phyloP scores from a whole-genome alignment of 345 rosid genomes.

The Bruguiera parviflora region DNA sequence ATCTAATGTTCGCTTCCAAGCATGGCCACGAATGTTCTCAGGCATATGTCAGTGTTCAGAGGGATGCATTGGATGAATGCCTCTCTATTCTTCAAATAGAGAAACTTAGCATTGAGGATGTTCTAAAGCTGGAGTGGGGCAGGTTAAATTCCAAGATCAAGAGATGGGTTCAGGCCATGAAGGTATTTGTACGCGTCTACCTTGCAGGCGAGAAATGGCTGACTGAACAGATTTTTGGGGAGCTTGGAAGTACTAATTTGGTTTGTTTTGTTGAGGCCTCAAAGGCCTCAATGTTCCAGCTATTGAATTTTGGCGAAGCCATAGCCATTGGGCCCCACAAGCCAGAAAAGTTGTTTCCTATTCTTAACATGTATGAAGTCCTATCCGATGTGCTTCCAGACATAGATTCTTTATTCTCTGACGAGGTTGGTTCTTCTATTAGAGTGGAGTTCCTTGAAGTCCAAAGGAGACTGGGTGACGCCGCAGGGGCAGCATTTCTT shows the following conservation, averaged over 20 bases:
- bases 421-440: constrained; percentile 44
- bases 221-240: constrained; percentile 57
- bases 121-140: constrained; percentile 76
- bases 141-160: constrained; percentile 68
- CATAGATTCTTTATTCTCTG: constrained; percentile 48
- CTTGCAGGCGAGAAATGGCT: constrained; percentile 74
- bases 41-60: constrained; percentile 54
- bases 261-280: constrained; percentile 68
- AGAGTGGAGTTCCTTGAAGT: constrained; percentile 57
- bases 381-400: constrained; percentile 62
- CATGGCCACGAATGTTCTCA: constrained; percentile 74
- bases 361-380: constrained; percentile 82
- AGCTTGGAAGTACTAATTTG: constrained; percentile 32
- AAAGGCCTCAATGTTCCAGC: constrained; percentile 67
- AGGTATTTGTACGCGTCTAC: constrained; percentile 57
- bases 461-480: constrained; percentile 57
- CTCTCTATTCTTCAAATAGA: constrained; percentile 70
- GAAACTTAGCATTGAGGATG: constrained; percentile 82
- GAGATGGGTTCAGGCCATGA: constrained; percentile 75
- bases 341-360: constrained; percentile 66
- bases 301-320: constrained; percentile 82
- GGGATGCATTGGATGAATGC: constrained; percentile 83
- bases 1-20: constrained; percentile 58
- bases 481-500: constrained; percentile 57
- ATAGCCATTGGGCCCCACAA: constrained; percentile 70